Base-by-base conservation (phyloP, 306 rosid genomes). In the Casuarina glauca region DNA sequence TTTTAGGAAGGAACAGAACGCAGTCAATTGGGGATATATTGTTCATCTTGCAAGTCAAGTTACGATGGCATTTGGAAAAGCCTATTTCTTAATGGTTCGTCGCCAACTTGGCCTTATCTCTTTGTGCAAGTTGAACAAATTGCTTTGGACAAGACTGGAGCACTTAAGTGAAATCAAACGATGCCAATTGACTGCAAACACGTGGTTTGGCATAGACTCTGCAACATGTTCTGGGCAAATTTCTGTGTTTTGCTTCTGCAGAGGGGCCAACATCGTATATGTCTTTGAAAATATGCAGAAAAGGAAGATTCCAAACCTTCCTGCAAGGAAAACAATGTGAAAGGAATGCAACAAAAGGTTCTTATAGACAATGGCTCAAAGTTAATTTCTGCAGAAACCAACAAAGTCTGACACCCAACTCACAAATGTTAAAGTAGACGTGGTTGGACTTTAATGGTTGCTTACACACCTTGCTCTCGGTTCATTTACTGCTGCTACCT, bases 171-270 rank as follows among this genome's bases (percentile, higher is more conserved):
- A 57, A 57, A 57, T 35, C 26, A 57, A 57, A 19, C 63, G 35
- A 57, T 19, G 26, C 19, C 8, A 1, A 55, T 17, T 19, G 35
- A 41, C 39, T 20, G 19, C 32, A 42, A 62, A 41, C 75, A 74
- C 52, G 85, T 72, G 66, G 15, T n/a, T n/a, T 3, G 57, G 20
- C 79, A 68, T 38, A 63, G 73, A 45, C 16, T 39, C 20, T 76
- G 75, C 45, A 54, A 8, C 46, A 38, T 54, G 9, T 71, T 35
- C 17, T 77, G 43, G 13, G 53, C 53, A 32, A 64, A 57, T 43
- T 42, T 64, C 74, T 72, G 39, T 77, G 39, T 53, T 45, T 42
- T 68, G 73, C 32, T 26, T 61, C 67, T 71, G 42, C 19, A 6
- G 53, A 17, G 38, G 80, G 63, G 57, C 64, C 77, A 78, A 61